phyloP scores from a whole-genome alignment of 139 green algal genomes.

The Coelastrella sp. region DNA sequence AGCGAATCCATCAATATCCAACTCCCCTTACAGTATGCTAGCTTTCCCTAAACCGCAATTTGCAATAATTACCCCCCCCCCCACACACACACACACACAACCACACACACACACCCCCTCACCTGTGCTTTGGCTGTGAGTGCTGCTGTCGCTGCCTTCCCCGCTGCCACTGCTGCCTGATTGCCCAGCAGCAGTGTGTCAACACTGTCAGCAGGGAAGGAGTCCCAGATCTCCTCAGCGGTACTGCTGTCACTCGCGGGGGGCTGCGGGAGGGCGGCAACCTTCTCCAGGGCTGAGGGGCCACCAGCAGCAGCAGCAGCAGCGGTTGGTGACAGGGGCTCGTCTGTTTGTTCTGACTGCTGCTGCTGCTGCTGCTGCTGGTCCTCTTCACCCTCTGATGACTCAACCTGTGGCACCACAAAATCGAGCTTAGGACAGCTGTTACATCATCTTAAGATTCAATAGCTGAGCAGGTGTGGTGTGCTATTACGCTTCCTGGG shows the following conservation, averaged over 20 bases:
- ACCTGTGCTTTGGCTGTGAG: conserved; percentile 28
- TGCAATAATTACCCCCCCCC: too few relatives aligned
- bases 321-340: too few relatives aligned
- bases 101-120: background rate
- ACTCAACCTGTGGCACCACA: background rate
- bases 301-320: background rate
- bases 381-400: background rate
- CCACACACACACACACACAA: background rate
- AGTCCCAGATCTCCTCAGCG: background rate
- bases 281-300: background rate
- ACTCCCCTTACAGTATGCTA: too few relatives aligned
- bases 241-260: background rate
- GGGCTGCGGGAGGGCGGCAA: background rate
- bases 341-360: too few relatives aligned
- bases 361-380: too few relatives aligned
- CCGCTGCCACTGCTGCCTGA: conserved; percentile 1
- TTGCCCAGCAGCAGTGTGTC: conserved; percentile 26
- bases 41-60: too few relatives aligned
- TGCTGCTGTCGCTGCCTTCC: conserved; percentile 13
- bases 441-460: too few relatives aligned
- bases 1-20: too few relatives aligned
- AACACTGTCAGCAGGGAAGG: background rate
- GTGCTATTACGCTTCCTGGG: too few relatives aligned
- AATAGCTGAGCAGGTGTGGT: too few relatives aligned
- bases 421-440: too few relatives aligned